These are phyloP conservation scores for Trebouxiophyceae sp. DNA, from an alignment of 163 green algal species.

Conservation along the genomic window DNA sequence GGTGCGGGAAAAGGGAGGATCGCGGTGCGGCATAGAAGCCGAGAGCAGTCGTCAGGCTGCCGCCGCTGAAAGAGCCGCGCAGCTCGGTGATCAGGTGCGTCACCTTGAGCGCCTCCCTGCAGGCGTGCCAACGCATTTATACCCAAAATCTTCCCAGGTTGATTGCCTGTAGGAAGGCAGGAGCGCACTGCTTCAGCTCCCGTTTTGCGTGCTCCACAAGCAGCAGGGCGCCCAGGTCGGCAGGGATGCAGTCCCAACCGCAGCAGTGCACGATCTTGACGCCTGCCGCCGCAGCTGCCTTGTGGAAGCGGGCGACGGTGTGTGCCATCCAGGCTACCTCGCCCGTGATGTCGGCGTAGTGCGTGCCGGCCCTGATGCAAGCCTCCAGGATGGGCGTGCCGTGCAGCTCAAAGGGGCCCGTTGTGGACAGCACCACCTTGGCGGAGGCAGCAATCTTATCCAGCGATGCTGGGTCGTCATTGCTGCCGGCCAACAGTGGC, in stretches of 20 bases:
- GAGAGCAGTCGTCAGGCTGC: not conserved
- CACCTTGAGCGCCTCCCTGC: not conserved
- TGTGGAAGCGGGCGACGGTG: not conserved
- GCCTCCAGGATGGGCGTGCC: constrained; percentile 26
- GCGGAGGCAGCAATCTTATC: constrained; percentile 11
- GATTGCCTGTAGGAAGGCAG: too few relatives aligned
- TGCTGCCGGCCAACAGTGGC: constrained; percentile 9
- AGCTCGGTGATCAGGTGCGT: not conserved
- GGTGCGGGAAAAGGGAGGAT: not conserved
- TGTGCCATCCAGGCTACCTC: not conserved
- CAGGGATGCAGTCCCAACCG: not conserved
- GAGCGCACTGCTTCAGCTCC: too few relatives aligned
- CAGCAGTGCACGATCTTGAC: not conserved
- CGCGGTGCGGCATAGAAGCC: not conserved
- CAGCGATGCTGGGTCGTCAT: constrained; percentile 14
- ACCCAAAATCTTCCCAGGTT: too few relatives aligned
- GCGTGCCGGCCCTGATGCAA: constrained; percentile 45
- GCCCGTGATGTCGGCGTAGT: constrained; percentile 60
- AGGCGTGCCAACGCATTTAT: not conserved
- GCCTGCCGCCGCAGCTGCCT: not conserved
- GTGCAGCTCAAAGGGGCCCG: constrained; percentile 14
- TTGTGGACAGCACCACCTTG: constrained; percentile 13
- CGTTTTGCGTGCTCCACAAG: not conserved
- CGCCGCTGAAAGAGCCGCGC: not conserved
- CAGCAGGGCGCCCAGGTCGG: not conserved